Percentiles rank a stretch among this genome's conserved stretches.
phyloP scores from a whole-genome alignment of 176 grass and related monocot genomes.

The Neostapfia colusana region DNA sequence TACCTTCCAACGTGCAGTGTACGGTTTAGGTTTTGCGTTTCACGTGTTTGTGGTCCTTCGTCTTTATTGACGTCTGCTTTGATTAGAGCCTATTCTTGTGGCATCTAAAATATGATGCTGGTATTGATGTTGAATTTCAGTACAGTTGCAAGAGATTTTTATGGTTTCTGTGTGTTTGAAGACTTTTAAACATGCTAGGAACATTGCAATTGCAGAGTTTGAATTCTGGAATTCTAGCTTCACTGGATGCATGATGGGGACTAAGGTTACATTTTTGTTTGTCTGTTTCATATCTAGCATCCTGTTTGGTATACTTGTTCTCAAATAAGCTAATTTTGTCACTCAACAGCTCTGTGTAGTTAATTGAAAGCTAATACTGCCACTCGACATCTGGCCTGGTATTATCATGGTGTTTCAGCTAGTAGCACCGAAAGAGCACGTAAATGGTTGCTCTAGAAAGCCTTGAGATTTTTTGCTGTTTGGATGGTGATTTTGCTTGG shows the following conservation, averaged over 20 bases:
- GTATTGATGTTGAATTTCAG: not conserved
- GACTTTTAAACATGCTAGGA: not conserved
- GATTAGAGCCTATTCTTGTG: not conserved
- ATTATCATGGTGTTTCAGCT: constrained; percentile 17
- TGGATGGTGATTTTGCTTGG: constrained; percentile 33
- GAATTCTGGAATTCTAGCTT: not conserved
- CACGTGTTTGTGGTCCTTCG: not conserved
- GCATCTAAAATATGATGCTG: not conserved
- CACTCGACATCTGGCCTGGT: no score
- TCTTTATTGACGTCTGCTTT: not conserved
- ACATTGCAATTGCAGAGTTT: not conserved
- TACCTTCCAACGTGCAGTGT: not conserved
- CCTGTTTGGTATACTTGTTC: not conserved
- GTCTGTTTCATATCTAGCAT: not conserved
- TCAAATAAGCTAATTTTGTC: constrained; percentile 3
- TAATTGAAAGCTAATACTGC: constrained; percentile 18
- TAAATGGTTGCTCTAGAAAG: constrained; percentile 35
- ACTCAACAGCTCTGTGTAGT: not conserved
- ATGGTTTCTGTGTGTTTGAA: not conserved
- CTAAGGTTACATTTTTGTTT: not conserved
- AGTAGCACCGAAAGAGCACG: constrained; percentile 30
- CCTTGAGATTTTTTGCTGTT: not conserved
- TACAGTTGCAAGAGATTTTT: not conserved
- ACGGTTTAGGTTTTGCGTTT: not conserved
- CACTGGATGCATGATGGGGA: not conserved